Evolutionary conservation across 139 green algal species (phyloP).

Genomic region (Coccomyxa sp.): DNA sequence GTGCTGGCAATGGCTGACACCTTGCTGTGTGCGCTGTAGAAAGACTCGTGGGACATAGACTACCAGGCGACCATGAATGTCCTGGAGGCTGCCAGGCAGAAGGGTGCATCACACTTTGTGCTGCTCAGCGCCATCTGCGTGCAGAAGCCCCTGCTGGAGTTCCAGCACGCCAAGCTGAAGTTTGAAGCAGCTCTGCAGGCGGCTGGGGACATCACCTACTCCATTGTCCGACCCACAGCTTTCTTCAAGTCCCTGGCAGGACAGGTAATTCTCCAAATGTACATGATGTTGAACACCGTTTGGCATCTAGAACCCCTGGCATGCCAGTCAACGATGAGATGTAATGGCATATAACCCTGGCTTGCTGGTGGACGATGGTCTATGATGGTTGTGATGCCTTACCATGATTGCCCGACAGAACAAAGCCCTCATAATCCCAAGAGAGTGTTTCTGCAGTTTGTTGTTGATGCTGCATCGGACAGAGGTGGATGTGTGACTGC

Average conservation of each 20-base stretch:
- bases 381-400: too few species aligned
- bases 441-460: too few species aligned
- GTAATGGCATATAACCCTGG: too few species aligned
- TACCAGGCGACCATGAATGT: constrained; percentile 94
- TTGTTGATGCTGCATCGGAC: too few species aligned
- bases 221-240: constrained; percentile 95
- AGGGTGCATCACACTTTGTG: constrained; percentile 85
- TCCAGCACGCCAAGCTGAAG: constrained; percentile 97
- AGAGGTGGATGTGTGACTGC: background rate
- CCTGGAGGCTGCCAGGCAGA: constrained; percentile 68
- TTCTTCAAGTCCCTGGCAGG: constrained; percentile 99
- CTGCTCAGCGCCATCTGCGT: constrained; percentile 98
- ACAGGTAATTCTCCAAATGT: constrained; percentile 37
- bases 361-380: too few species aligned
- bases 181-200: constrained; percentile 85
- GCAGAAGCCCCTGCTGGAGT: constrained; percentile 97
- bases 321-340: too few species aligned
- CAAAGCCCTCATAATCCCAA: too few species aligned
- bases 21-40: constrained; percentile 25
- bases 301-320: too few species aligned
- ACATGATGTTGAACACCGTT: background rate
- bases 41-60: constrained; percentile 97
- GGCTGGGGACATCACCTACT: constrained; percentile 82
- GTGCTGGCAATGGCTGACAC: background rate
- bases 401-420: too few species aligned